phyloP scores from a whole-genome alignment of 139 green algal genomes.

The Yamagishiella unicocca region DNA sequence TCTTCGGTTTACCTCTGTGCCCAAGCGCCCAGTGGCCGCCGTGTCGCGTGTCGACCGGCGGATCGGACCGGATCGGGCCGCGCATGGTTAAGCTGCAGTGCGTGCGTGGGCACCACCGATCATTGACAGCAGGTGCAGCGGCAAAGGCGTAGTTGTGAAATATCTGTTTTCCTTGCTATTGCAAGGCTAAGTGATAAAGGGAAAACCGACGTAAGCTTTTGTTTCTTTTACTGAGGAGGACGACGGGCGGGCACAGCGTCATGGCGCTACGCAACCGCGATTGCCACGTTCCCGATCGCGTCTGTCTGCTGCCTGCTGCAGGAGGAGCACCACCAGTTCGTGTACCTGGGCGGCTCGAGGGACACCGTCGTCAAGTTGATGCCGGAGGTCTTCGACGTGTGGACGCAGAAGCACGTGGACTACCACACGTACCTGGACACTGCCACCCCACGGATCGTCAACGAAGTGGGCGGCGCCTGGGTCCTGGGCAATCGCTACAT shows the following conservation, averaged over 20 bases:
- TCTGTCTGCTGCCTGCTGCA: background rate
- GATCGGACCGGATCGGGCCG: too few relatives aligned
- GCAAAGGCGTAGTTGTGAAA: too few relatives aligned
- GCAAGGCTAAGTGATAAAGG: too few relatives aligned
- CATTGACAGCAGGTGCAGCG: too few relatives aligned
- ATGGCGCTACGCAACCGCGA: background rate
- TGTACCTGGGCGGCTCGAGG: background rate
- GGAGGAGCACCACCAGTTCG: background rate
- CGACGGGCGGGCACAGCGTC: background rate
- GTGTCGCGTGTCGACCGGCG: too few relatives aligned
- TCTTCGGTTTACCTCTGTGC: too few relatives aligned
- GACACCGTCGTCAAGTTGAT: background rate
- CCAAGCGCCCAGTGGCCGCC: too few relatives aligned
- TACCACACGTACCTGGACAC: constrained; percentile 30
- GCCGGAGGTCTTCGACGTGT: constrained; percentile 2
- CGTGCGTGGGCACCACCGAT: too few relatives aligned
- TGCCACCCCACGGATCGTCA: background rate
- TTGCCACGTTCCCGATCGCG: background rate
- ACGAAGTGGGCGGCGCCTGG: background rate
- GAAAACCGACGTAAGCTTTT: background rate
- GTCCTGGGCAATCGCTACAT: constrained; percentile 38
- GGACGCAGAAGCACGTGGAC: background rate
- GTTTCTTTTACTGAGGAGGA: background rate
- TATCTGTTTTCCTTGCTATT: too few relatives aligned
- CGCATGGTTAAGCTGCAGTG: too few relatives aligned